A percentile compares a stretch with the other conserved stretches of the same genome.
Evolutionary conservation across 2,329 filamentous ascomycete genomes (phyloP).

Genomic region (Nothophaeocryptopus gaeumannii): DNA sequence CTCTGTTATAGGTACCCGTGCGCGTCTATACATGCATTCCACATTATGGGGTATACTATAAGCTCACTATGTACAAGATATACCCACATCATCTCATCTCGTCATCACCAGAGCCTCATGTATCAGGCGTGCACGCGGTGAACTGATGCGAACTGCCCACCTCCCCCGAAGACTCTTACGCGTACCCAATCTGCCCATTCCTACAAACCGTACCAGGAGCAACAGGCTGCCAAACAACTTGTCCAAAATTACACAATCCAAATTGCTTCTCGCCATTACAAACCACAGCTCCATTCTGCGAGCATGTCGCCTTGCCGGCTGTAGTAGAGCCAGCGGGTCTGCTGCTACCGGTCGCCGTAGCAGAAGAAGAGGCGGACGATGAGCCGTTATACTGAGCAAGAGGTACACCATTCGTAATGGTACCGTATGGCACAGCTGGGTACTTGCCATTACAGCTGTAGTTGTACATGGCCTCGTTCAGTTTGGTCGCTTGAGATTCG

Average conservation of each 20-base stretch:
- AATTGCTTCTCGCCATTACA: constrained; percentile 43
- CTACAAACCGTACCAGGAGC: constrained; percentile 45
- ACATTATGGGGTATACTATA: too few species aligned
- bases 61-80: background rate
- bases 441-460: constrained; percentile 64
- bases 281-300: constrained; percentile 36
- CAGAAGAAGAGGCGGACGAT: too few species aligned
- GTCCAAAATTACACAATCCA: constrained; percentile 45
- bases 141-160: too few species aligned
- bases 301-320: constrained; percentile 29
- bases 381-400: constrained; percentile 4
- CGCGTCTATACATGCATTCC: too few species aligned
- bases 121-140: too few species aligned
- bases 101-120: too few species aligned
- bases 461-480: constrained; percentile 55
- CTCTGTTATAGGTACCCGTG: too few species aligned
- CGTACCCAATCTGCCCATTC: constrained; percentile 39
- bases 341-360: too few species aligned
- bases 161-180: background rate
- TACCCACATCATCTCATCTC: background rate
- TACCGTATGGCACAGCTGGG: constrained; percentile 47
- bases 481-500: constrained; percentile 57
- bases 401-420: constrained; percentile 51
- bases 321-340: constrained; percentile 1
- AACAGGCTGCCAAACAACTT: constrained; percentile 41